Percentiles rank a stretch among this genome's conserved stretches.
These are phyloP conservation scores for Podaxis sp. DNA, from an alignment of 768 basidiomycete species.

Conservation along the genomic window DNA sequence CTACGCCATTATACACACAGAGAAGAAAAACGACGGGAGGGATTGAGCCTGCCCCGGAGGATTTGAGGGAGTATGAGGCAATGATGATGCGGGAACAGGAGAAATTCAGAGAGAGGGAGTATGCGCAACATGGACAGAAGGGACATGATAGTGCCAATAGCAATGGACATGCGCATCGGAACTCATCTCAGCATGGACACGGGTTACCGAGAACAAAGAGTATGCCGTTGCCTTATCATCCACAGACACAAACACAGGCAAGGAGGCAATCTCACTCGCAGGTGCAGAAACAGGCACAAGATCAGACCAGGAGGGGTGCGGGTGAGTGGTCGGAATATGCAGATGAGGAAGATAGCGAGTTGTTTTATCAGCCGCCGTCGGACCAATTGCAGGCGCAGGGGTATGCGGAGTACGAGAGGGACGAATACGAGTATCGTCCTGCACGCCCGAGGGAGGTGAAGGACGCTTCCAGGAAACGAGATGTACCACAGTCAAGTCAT, in stretches of 20 bases:
- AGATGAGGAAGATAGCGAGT: constrained; percentile 17
- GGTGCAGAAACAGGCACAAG: neutral
- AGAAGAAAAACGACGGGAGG: constrained; percentile 6
- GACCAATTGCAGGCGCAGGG: constrained; percentile 5
- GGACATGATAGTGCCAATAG: neutral
- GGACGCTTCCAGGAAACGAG: constrained; percentile 21
- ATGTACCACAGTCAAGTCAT: neutral
- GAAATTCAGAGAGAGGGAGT: constrained; percentile 20
- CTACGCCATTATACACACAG: neutral
- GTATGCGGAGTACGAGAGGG: constrained; percentile 1
- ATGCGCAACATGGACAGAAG: neutral
- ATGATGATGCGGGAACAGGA: constrained; percentile 14
- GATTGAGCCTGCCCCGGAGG: constrained; percentile 10
- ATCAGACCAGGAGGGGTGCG: neutral
- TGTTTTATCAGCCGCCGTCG: constrained; percentile 18
- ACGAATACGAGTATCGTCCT: constrained; percentile 18
- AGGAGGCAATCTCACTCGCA: neutral
- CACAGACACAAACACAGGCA: neutral
- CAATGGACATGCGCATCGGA: constrained; percentile 2
- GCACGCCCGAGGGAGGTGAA: constrained; percentile 14
- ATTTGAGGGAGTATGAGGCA: constrained; percentile 8
- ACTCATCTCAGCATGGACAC: constrained; percentile 20
- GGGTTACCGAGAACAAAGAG: constrained; percentile 48
- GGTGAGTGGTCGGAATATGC: constrained; percentile 19
- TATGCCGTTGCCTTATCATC: constrained; percentile 37